Conservation (phyloP, 768 basidiomycete species). For the Ramaria sp. region DNA sequence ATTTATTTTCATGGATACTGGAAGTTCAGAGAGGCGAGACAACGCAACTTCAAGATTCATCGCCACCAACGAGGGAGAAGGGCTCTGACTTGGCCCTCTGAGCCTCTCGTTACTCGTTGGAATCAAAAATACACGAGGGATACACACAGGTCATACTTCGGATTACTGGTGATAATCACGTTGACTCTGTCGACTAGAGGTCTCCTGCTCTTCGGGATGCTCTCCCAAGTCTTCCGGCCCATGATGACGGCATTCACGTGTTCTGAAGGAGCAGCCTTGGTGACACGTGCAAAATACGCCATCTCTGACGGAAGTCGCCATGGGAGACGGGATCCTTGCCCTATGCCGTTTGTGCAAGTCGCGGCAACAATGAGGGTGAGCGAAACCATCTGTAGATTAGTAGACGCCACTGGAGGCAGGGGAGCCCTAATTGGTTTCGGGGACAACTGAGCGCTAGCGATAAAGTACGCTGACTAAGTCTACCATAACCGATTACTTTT, state of each 20-base stretch:
- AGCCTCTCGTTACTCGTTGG: neutral
- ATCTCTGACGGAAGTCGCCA: conserved; percentile 88
- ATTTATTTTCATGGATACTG: conserved; percentile 26
- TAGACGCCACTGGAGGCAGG: too few species aligned
- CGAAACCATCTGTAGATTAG: conserved; percentile 12
- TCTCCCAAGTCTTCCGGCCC: conserved; percentile 98
- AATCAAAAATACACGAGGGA: neutral
- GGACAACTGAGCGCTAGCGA: too few species aligned
- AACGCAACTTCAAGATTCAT: conserved; percentile 34
- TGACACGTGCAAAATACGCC: conserved; percentile 84
- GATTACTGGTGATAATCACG: conserved; percentile 60
- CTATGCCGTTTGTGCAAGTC: conserved; percentile 81
- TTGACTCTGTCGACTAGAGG: conserved; percentile 73
- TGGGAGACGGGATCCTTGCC: conserved; percentile 61
- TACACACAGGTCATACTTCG: conserved; percentile 52
- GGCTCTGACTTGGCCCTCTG: neutral
- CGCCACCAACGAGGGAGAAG: conserved; percentile 25
- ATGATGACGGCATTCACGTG: conserved; percentile 74
- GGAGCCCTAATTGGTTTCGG: too few species aligned
- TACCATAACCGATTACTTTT: too few species aligned
- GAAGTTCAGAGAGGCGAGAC: conserved; percentile 16
- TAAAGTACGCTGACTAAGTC: too few species aligned
- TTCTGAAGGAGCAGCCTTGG: conserved; percentile 45
- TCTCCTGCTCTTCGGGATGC: conserved; percentile 76
- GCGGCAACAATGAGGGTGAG: conserved; percentile 93